A percentile compares a stretch with the other conserved stretches of the same genome.
phyloP scores from a whole-genome alignment of 768 basidiomycete genomes.

The Atractiella rhizophila region DNA sequence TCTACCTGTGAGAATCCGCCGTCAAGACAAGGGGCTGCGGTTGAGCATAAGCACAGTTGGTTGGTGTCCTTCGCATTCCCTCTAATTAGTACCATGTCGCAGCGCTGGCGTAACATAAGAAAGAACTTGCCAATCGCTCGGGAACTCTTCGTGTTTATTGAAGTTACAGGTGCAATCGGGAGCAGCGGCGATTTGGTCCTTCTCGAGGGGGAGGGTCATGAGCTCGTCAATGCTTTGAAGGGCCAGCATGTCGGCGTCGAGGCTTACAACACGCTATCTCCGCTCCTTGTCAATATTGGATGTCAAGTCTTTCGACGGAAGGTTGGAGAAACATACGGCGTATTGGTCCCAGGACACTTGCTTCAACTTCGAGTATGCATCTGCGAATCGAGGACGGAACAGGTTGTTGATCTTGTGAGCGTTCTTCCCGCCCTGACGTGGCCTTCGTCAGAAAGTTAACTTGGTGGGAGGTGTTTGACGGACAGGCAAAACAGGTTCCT shows the following conservation, averaged over 20 bases:
- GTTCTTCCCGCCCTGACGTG: background rate
- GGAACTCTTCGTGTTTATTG: background rate
- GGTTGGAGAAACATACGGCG: background rate
- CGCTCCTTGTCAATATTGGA: background rate
- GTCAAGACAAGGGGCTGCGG: background rate
- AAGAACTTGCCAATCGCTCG: background rate
- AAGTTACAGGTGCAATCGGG: background rate
- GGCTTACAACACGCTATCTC: background rate
- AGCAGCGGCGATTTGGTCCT: background rate
- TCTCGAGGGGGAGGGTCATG: background rate
- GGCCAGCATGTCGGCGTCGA: background rate
- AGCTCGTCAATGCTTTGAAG: background rate
- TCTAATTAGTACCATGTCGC: background rate
- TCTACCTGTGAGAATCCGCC: no score
- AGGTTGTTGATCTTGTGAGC: background rate
- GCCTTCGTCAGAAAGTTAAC: background rate
- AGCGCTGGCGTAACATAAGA: no score
- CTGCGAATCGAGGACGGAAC: background rate
- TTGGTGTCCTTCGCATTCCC: background rate
- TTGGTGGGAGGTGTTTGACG: background rate
- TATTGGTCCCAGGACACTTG: background rate
- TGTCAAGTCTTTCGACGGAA: background rate
- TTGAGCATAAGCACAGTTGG: background rate
- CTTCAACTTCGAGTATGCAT: background rate
- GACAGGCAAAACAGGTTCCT: background rate